Percentiles rank a stretch among this genome's conserved stretches.
These are phyloP conservation scores for Gentiana dahurica DNA, from an alignment of 257 asterid genomes.

Conservation along the genomic window DNA sequence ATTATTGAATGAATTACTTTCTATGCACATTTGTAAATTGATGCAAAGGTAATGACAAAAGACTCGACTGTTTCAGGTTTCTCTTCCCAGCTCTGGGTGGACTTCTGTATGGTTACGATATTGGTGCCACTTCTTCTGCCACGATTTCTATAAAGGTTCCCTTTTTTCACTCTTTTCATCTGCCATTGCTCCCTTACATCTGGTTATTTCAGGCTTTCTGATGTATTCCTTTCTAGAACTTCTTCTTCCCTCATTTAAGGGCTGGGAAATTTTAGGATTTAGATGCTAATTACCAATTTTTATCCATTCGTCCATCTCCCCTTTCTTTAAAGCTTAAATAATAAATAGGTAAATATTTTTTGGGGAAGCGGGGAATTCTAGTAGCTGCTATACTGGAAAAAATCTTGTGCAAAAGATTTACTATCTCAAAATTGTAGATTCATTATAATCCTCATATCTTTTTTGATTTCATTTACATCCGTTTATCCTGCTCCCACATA, in stretches of 20 bases:
- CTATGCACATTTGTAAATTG: neutral
- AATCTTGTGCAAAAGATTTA: neutral
- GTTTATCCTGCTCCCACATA: neutral
- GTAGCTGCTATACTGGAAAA: too few species aligned
- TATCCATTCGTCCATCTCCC: neutral
- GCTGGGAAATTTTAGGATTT: neutral
- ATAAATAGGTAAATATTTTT: neutral
- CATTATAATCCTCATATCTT: neutral
- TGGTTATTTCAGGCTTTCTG: neutral
- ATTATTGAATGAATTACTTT: neutral
- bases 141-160: constrained; percentile 75
- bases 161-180: neutral
- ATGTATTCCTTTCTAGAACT: neutral
- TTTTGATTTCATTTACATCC: neutral
- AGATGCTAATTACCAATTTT: neutral
- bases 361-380: too few species aligned
- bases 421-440: neutral
- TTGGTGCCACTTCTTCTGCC: constrained; percentile 96
- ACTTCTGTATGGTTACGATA: constrained; percentile 89
- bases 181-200: neutral
- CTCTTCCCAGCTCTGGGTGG: constrained; percentile 97
- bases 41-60: neutral
- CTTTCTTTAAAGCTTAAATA: neutral
- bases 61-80: constrained; percentile 41
- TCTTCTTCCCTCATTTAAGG: neutral